These are phyloP conservation scores for Coffea eugenioides DNA, from an alignment of 257 asterid genomes.

Conservation along the genomic window DNA sequence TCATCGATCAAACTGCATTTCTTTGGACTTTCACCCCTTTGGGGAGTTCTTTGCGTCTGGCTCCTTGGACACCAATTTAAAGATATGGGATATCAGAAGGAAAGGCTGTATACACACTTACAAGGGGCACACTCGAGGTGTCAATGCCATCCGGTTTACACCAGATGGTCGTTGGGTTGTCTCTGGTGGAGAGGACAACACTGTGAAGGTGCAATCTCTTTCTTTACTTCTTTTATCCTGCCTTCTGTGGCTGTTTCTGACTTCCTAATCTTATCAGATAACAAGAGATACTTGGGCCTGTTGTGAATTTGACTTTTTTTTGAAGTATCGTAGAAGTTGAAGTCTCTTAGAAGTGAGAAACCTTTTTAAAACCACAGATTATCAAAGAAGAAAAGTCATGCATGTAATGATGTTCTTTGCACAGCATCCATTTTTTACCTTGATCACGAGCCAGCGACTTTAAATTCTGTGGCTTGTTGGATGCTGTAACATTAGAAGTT, in stretches of 20 bases:
- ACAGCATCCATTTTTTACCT: neutral
- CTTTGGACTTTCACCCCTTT: slow-evolving; percentile 96
- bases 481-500: neutral
- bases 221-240: slow-evolving; percentile 17
- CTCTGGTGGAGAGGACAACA: slow-evolving; percentile 97
- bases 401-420: neutral
- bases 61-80: slow-evolving; percentile 91
- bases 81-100: slow-evolving; percentile 97
- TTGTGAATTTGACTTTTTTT: neutral
- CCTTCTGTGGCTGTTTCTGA: neutral
- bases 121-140: slow-evolving; percentile 98
- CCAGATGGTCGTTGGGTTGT: slow-evolving; percentile 99
- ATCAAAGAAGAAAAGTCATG: neutral
- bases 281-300: neutral
- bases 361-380: neutral
- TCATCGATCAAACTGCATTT: slow-evolving; percentile 96
- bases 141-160: slow-evolving; percentile 85
- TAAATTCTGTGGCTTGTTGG: neutral
- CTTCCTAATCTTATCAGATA: neutral
- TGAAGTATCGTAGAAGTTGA: neutral
- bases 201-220: slow-evolving; percentile 69
- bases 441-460: neutral
- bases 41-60: slow-evolving; percentile 99
- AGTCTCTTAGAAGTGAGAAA: neutral
- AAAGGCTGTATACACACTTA: slow-evolving; percentile 97